Conservation (phyloP, 805 yeast genomes). For the Teunomyces panamensis region DNA sequence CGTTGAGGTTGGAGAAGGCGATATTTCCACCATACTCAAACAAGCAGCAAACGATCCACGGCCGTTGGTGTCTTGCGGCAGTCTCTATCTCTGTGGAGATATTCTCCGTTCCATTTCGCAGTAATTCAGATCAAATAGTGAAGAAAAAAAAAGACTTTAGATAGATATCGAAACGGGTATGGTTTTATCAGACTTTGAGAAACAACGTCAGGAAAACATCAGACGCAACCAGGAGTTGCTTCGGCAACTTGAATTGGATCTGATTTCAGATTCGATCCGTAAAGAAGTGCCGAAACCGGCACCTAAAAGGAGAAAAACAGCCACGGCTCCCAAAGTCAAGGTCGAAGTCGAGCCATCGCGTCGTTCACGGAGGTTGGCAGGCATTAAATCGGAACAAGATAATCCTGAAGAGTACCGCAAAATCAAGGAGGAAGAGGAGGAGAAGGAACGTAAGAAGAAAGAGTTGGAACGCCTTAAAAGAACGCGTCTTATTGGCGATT, state of each 20-base stretch:
- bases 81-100: slow-evolving; percentile 42
- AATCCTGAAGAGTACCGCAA: slow-evolving; percentile 41
- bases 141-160: not conserved
- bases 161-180: not conserved
- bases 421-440: slow-evolving; percentile 35
- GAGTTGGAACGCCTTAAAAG: slow-evolving; percentile 50
- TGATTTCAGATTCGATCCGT: slow-evolving; percentile 52
- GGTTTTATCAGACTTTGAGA: slow-evolving; percentile 61
- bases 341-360: slow-evolving; percentile 52
- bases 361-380: slow-evolving; percentile 77
- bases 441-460: slow-evolving; percentile 28
- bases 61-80: slow-evolving; percentile 39
- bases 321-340: slow-evolving; percentile 17
- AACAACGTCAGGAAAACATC: slow-evolving; percentile 71
- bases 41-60: slow-evolving; percentile 20
- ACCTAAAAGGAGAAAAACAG: slow-evolving; percentile 12
- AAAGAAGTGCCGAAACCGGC: slow-evolving; percentile 37
- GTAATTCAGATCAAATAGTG: not conserved
- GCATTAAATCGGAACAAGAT: slow-evolving; percentile 51
- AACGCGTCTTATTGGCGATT: slow-evolving; percentile 63
- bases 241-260: slow-evolving; percentile 64
- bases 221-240: slow-evolving; percentile 78
- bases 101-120: slow-evolving; percentile 21
- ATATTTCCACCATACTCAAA: slow-evolving; percentile 13
- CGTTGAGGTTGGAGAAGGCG: slow-evolving; percentile 10